Base-by-base conservation (phyloP, 2,329 filamentous ascomycete genomes). In the Tolypocladium tundrense region DNA sequence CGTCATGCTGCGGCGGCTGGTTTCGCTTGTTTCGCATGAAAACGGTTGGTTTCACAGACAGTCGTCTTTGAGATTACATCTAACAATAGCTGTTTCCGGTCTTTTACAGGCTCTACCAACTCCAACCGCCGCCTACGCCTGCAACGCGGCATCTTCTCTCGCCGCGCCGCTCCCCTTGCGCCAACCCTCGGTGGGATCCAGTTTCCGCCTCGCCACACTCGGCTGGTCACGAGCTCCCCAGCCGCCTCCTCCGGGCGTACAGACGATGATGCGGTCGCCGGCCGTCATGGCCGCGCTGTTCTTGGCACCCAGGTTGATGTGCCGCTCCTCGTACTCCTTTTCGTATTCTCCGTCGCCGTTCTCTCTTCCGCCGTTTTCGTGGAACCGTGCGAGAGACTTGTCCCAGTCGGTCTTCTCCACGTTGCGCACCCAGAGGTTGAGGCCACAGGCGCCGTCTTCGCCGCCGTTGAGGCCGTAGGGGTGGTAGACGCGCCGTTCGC, bases 381-480 rank as follows among this genome's bases (percentile, higher is more conserved):
- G 72, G 42, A 79, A 66, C 58, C 70, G 65, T 62, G 70, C 72
- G 56, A 75, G 68, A 21, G 74, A 74, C 59, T 72, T 70, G 70
- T 79, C 77, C 69, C 77, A 78, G 65, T 77, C 77, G 1, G 74
- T 74, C 70, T 83, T 84, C 63, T 79, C 76, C 56, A 93, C 86
- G 60, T 83, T 87, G 9, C 90, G 79, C 39, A 95, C 86, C 93
- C 93, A 97, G 52, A 95, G 76, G 65, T 97, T 97, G 60, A 92
- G 75, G 0, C 93, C 93, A 55, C 88, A 87, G 64, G 84, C 74
- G 0, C 85, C 93, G 60, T 93, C 88, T 58, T 86, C 83, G 1
- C 89, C 89, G 0, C 88, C 89, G 27, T 83, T 82, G 59, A 91
- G 77, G 0, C 89, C 89, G 58, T 91, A 92, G 0, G 91, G 91